These are phyloP conservation scores for Mortierella sp. DNA, from an alignment of 371 early-diverging fungal species.

Conservation along the genomic window DNA sequence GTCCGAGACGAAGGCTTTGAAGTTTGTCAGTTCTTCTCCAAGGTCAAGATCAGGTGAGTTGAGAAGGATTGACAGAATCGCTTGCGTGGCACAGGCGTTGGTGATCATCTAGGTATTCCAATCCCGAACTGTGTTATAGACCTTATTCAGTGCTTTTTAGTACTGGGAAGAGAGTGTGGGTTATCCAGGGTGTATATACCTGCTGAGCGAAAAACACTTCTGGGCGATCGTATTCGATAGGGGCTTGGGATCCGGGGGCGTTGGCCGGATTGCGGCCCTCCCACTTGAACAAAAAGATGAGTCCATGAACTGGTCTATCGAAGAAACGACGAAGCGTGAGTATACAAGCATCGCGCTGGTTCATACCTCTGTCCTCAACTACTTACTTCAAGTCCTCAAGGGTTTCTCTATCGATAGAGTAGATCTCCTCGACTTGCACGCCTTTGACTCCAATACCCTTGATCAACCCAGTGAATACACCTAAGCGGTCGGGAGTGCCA, in stretches of 20 bases:
- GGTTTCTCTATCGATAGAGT: constrained; percentile 73
- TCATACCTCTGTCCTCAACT: background rate
- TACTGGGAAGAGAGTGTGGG: background rate
- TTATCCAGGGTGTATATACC: constrained; percentile 32
- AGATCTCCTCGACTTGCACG: constrained; percentile 86
- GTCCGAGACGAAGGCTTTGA: constrained; percentile 82
- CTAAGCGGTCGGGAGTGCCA: constrained; percentile 43
- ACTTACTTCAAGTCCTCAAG: constrained; percentile 72
- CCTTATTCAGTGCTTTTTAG: too few species aligned
- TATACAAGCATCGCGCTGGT: too few species aligned
- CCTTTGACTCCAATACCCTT: constrained; percentile 84
- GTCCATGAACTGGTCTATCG: constrained; percentile 81
- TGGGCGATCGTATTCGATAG: constrained; percentile 48
- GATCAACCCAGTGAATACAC: constrained; percentile 92
- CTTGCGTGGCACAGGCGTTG: constrained; percentile 96
- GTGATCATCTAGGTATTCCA: constrained; percentile 64
- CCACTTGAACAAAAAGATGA: constrained; percentile 94
- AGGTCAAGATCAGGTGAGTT: constrained; percentile 79
- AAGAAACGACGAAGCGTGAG: too few species aligned
- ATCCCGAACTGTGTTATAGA: constrained; percentile 1
- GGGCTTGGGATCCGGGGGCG: constrained; percentile 38
- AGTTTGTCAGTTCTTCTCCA: constrained; percentile 75
- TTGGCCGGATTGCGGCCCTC: constrained; percentile 59
- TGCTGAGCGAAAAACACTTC: constrained; percentile 85
- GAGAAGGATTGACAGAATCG: constrained; percentile 87